Evolutionary conservation across 129 eudicot species (phyloP).

Genomic region (Arctium minus): DNA sequence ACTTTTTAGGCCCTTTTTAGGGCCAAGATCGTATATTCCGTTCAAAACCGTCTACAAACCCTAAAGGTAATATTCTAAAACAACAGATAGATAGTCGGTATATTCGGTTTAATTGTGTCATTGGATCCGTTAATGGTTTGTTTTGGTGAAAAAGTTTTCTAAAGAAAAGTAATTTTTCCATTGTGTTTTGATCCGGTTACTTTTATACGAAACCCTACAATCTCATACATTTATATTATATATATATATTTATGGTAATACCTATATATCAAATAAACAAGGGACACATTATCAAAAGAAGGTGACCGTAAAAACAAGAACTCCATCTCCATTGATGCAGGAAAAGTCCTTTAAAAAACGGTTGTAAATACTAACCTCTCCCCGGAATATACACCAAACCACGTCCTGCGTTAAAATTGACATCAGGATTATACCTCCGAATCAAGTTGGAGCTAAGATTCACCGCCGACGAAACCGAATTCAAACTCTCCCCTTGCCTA

Average conservation of each 20-base stretch:
- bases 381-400: conserved; percentile 67
- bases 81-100: too few relatives aligned
- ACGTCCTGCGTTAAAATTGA: conserved; percentile 33
- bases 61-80: too few relatives aligned
- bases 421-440: conserved; percentile 57
- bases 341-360: neutral
- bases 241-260: neutral
- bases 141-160: neutral
- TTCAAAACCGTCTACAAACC: too few relatives aligned
- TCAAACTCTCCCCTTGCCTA: conserved; percentile 44
- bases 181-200: neutral
- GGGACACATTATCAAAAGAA: neutral
- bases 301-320: neutral
- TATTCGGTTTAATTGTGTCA: too few relatives aligned
- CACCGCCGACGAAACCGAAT: conserved; percentile 30
- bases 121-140: too few relatives aligned
- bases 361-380: conserved; percentile 43
- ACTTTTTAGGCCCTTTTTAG: too few relatives aligned
- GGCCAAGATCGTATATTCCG: too few relatives aligned
- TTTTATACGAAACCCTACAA: too few relatives aligned
- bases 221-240: too few relatives aligned
- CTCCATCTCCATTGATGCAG: neutral
- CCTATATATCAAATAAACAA: neutral
- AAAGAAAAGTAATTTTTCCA: neutral
- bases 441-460: conserved; percentile 53